phyloP scores from a whole-genome alignment of 1,284 basidiomycete genomes.

The Lentinula novae-zelandiae region DNA sequence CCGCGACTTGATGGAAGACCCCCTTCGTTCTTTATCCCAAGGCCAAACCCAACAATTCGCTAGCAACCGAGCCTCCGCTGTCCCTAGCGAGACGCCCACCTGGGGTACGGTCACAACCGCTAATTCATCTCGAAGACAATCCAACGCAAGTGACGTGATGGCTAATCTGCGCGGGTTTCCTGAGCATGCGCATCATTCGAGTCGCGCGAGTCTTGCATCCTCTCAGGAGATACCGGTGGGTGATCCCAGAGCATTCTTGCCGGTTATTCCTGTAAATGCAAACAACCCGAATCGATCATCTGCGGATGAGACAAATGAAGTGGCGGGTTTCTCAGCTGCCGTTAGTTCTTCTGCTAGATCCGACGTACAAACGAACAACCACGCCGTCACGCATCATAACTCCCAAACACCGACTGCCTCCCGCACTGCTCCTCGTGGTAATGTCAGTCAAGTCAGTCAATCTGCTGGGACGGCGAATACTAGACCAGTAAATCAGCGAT shows the following conservation, averaged over 20 bases:
- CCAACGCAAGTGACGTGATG: constrained; percentile 6
- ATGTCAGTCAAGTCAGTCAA: neutral
- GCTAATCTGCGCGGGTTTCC: constrained; percentile 1
- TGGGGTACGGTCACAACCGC: constrained; percentile 4
- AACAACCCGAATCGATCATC: neutral
- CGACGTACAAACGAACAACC: neutral
- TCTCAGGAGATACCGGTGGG: constrained; percentile 1
- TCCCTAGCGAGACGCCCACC: neutral
- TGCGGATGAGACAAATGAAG: neutral
- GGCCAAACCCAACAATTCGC: neutral
- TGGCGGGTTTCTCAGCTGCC: neutral
- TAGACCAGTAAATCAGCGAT: neutral
- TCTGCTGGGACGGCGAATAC: neutral
- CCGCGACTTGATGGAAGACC: constrained; percentile 8
- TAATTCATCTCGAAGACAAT: neutral
- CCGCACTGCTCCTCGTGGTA: neutral
- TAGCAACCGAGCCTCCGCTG: neutral
- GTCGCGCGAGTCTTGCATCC: constrained; percentile 1
- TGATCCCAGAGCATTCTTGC: constrained; percentile 2
- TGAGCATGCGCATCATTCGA: neutral
- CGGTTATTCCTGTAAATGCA: neutral
- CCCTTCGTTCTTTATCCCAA: neutral
- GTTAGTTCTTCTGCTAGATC: neutral
- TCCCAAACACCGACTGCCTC: constrained; percentile 4
- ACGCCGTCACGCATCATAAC: neutral